phyloP scores from a whole-genome alignment of 257 asterid species.

The Plectranthus barbatus region DNA sequence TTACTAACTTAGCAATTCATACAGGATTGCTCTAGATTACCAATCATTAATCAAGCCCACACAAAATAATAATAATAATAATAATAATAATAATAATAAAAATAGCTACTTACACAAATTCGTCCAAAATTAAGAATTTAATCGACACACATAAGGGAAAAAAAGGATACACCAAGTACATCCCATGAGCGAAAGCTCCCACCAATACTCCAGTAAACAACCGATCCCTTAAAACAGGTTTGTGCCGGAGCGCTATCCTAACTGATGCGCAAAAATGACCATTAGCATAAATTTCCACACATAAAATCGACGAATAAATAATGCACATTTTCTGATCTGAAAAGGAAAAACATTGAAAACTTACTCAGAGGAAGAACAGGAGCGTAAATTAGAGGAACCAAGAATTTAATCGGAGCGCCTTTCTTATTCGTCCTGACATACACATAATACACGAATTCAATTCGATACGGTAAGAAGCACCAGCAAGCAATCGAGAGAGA shows the following conservation, averaged over 20 bases:
- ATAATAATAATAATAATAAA: too few species aligned
- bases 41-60: neutral
- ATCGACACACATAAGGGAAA: neutral
- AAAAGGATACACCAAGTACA: constrained; percentile 47
- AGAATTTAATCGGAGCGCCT: constrained; percentile 50
- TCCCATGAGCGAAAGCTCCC: constrained; percentile 77
- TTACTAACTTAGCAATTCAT: neutral
- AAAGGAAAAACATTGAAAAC: neutral
- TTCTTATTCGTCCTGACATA: constrained; percentile 38
- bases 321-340: neutral
- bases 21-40: neutral
- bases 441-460: constrained; percentile 7
- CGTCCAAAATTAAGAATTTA: neutral
- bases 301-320: neutral
- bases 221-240: constrained; percentile 75
- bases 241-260: constrained; percentile 36
- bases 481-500: neutral
- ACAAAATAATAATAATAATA: too few species aligned
- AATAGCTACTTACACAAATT: neutral
- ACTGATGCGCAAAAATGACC: constrained; percentile 12
- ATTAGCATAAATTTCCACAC: neutral
- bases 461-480: constrained; percentile 1
- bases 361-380: constrained; percentile 83
- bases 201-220: constrained; percentile 61
- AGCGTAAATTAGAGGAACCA: constrained; percentile 64